phyloP scores from a whole-genome alignment of 805 yeast genomes.

The Metschnikowia arizonensis region DNA sequence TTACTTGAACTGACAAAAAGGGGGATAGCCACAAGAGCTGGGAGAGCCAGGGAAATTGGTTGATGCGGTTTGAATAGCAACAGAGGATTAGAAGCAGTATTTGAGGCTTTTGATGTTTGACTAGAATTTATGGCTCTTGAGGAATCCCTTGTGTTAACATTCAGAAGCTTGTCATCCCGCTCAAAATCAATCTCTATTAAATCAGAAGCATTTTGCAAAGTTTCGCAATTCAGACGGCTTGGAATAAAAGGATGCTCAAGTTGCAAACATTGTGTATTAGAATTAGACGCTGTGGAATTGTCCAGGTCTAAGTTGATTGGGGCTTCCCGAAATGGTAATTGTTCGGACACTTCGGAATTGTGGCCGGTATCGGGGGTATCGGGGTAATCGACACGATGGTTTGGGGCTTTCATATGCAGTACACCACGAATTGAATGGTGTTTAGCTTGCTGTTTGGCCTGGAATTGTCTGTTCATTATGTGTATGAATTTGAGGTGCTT shows the following conservation, averaged over 20 bases:
- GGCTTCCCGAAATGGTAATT: not conserved
- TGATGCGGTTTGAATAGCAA: conserved; percentile 1
- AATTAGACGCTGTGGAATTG: not conserved
- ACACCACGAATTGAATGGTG: no score
- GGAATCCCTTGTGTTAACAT: no score
- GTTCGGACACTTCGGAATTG: not conserved
- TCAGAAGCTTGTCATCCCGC: no score
- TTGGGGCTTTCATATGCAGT: no score
- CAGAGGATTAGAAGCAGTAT: no score
- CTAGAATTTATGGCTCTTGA: not conserved
- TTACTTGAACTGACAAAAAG: conserved; percentile 25
- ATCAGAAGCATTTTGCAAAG: not conserved
- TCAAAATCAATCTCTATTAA: no score
- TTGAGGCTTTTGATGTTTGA: no score
- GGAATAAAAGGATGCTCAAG: conserved; percentile 7
- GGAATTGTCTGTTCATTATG: conserved; percentile 8
- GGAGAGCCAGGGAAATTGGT: conserved; percentile 25
- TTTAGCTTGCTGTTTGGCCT: conserved; percentile 13
- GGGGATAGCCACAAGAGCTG: conserved; percentile 32
- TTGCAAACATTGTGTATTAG: not conserved
- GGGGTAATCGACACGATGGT: no score
- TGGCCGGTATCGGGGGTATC: no score
- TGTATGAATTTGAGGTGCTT: not conserved
- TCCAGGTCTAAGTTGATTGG: no score
- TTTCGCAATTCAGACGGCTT: not conserved